Base-by-base conservation (phyloP, 352 stramenopile species). In the Pythium monospermum region DNA sequence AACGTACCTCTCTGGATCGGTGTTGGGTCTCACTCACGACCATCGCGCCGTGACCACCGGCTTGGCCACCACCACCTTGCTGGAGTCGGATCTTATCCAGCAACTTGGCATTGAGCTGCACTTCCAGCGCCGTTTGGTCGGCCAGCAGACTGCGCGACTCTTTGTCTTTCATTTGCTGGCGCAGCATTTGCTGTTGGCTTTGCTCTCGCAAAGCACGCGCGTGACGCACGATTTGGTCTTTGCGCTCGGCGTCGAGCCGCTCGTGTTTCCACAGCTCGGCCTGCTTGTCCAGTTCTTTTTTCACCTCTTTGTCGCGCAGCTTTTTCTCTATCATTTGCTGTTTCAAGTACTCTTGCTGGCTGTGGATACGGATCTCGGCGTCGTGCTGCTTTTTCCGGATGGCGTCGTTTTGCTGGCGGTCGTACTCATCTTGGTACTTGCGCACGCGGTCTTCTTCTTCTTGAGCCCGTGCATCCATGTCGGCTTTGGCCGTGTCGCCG, bases 261-360 rank as follows among this genome's bases (percentile, higher is more conserved):
- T 92, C 78, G 27, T 79, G 71, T 35, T 69, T 71, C 82, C 82
- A 92, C n/a, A 92, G 62, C 53, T 90, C 79, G 10, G 82, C 82
- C 37, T 92, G 82, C 41, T 85, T 89, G 69, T 87, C 71, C 18
- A 87, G 55, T 15, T 92, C 82, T 13, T 64, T 50, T 48, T 83
- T 86, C 8, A 56, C 50, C 15, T 54, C 64, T 18, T 66, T 43
- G 45, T 92, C 82, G 2, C 78, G 68, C 41, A 63, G 60, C n/a
- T 69, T 74, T 57, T 92, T 92, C 54, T 90, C 76, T 30, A 70
- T 46, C 63, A 90, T 85, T 41, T 92, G 78, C 35, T 74, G 37
- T 11, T 64, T 59, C 4, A 92, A 42, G 21, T 71, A 77, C 30
- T 78, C 66, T 44, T 87, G 71, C 49, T 90, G 82, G 15, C 63